Evolutionary conservation across 2,329 filamentous ascomycete species (phyloP), one percentile per base, ranked within the genome.

Genomic region (Penicillium crustosum): DNA sequence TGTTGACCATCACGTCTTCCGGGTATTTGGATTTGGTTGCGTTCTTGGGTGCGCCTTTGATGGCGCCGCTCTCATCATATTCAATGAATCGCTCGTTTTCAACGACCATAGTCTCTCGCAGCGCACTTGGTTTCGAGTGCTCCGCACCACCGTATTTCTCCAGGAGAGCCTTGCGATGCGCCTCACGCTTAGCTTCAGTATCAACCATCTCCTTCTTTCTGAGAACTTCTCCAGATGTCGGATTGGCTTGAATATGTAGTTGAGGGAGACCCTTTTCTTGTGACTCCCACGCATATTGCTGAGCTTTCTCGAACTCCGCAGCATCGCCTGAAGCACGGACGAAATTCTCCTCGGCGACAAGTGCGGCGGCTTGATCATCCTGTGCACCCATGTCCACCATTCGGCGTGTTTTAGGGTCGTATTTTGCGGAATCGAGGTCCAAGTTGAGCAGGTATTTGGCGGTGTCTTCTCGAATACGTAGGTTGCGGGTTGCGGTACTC

Each of bases 401-500:
- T 9, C 90, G 89, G 67, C 94, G 85, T 13, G 93, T 97, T 73
- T 99, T 99, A 0, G 94, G 94, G 70, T 99, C 93, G 77, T 99
- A 99, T 74, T 96, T 95, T 2, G 95, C 94, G 1, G 93, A 97
- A 69, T 99, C 94, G 3, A 96, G 82, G 71, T 99, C 94, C 29
- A 99, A 84, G 71, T 97, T 97, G 9, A 97, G 80, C 3, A 99
- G 82, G 72, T 99, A 99, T 70, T 97, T 97, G 23, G 94, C 94
- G 0, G 94, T 99, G 73, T 99, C 94, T 78, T 99, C 94, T 73
- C 94, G 86, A 73, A 99, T 86, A 62, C 94, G 86, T 57, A 99
- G 81, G 71, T 97, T 95, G 58, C 92, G 85, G 1, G 94, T 96
- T 7, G 91, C 90, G 23, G 92, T 97, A 66, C 89, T 89, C 74